A percentile compares a stretch with the other conserved stretches of the same genome.
phyloP scores from a whole-genome alignment of 495 filamentous ascomycete species.

The Penicillium coprophilum region DNA sequence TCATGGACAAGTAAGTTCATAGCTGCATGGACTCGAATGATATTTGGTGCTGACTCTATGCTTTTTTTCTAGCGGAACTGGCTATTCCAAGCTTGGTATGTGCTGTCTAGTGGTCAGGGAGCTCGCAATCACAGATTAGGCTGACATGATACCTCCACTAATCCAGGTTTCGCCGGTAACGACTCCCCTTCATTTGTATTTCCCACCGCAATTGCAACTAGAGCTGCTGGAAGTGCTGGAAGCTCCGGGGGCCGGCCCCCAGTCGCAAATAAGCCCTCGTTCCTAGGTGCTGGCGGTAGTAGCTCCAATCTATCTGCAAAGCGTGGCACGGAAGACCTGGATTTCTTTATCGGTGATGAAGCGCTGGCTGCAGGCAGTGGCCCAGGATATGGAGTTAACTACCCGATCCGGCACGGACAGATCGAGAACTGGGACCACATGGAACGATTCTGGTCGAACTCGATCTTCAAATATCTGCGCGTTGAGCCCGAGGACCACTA shows the following conservation, averaged over 20 bases:
- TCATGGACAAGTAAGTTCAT: constrained; percentile 98
- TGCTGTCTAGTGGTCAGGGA: constrained; percentile 8
- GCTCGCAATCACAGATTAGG: constrained; percentile 24
- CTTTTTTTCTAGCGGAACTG: constrained; percentile 75
- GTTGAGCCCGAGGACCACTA: constrained; percentile 98
- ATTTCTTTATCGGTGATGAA: constrained; percentile 99
- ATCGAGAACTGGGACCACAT: constrained; percentile 99
- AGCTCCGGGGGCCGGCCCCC: constrained; percentile 83
- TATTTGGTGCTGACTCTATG: constrained; percentile 25
- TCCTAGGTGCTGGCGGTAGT: constrained; percentile 84
- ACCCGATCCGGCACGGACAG: constrained; percentile 95
- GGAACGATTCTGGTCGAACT: constrained; percentile 99
- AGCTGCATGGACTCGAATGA: neutral
- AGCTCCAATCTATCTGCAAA: constrained; percentile 81
- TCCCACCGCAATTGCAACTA: constrained; percentile 96
- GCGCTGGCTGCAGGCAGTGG: constrained; percentile 80
- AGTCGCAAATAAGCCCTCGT: constrained; percentile 91
- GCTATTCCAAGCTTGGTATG: constrained; percentile 95
- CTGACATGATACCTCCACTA: constrained; percentile 28
- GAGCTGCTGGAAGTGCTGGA: constrained; percentile 68
- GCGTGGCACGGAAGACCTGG: constrained; percentile 94
- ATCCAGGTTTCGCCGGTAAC: constrained; percentile 93
- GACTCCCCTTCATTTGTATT: constrained; percentile 99
- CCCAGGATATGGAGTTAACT: constrained; percentile 93
- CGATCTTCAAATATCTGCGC: constrained; percentile 98